Base-by-base conservation (phyloP, 202 grass and related monocot species). In the Thinopyrum obtusiflorum region DNA sequence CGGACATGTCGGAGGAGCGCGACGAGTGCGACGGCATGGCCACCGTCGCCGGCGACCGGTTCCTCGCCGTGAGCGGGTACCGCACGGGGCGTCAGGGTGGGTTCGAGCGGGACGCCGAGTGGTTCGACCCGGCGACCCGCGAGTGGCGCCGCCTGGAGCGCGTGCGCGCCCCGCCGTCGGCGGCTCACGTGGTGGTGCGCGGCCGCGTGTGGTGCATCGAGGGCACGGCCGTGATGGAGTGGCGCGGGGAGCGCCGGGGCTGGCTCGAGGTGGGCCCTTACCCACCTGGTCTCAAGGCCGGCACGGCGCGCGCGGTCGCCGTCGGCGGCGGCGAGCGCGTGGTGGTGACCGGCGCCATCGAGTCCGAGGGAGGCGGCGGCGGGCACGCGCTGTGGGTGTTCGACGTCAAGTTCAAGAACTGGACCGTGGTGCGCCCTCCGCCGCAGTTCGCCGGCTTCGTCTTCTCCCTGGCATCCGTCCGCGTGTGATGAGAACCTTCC, bases 21-120 rank as follows among this genome's bases (percentile, higher is more conserved):
- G 93, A 95, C 85, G 93, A 95, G 84, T 95, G 93, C 91, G 83
- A 87, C 68, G 93, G 93, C 55, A 90, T 90, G 89, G 93, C 87
- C 5, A 89, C 85, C 2, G 80, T 85, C 5, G 87, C 81, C 0
- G 90, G 89, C 4, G 89, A 92, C 21, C 13, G 65, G 68, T 93
- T 93, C 82, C 68, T 90, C 0, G 90, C 87, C 11, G 89, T 95
- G 10, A 91, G 86, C 87, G 93, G 91, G 55, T 95, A 93, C 89
- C 85, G 89, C 81, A 95, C 91, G 74, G 91, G 85, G 55, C 37
- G 84, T 12, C 91, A 95, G 82, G 91, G 93, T 47, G 88, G 82
- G 12, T 93, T 93, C 78, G 89, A 87, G 89, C 84, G 82, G 46
- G 85, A 86, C 17, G 93, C 91, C 21, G 93, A 95, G 91, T 95